A percentile compares a stretch with the other conserved stretches of the same genome.
Conservation (phyloP, 441 rosid genomes). For the Euphorbia corollata region DNA sequence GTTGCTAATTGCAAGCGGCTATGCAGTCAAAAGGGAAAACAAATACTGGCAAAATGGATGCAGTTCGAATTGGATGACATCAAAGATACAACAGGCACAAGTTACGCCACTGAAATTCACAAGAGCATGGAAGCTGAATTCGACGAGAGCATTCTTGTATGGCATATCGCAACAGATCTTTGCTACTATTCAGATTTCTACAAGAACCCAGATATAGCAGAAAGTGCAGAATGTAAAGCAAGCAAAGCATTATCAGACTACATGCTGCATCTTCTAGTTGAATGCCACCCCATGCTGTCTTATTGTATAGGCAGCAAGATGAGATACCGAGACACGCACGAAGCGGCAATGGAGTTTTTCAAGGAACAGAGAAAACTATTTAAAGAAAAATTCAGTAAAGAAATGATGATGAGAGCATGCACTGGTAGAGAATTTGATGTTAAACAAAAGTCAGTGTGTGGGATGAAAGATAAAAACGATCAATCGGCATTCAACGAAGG, state of each 20-base stretch:
- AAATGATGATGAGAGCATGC: conserved; percentile 7
- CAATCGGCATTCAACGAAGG: conserved; percentile 23
- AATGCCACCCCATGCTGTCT: conserved; percentile 28
- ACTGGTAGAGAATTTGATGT: conserved; percentile 7
- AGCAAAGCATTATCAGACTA: conserved; percentile 25
- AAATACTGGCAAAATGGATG: background rate
- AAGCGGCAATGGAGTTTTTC: conserved; percentile 20
- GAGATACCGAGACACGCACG: conserved; percentile 24
- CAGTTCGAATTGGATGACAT: conserved; percentile 1
- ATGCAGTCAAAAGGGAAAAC: background rate
- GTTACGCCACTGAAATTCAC: background rate
- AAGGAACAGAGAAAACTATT: background rate
- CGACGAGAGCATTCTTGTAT: conserved; percentile 30
- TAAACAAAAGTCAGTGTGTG: conserved; percentile 14
- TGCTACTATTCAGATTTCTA: conserved; percentile 19
- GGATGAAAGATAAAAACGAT: conserved; percentile 22
- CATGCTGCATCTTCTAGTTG: conserved; percentile 26
- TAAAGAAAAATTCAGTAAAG: background rate
- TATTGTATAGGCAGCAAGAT: conserved; percentile 26
- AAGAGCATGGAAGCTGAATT: conserved; percentile 23
- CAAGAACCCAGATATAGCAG: background rate
- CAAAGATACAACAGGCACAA: background rate
- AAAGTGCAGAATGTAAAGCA: background rate
- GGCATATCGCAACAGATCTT: conserved; percentile 40
- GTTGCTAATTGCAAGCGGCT: background rate